Percentiles rank a stretch among this genome's conserved stretches.
phyloP scores from a whole-genome alignment of 768 basidiomycete species.

The Tulasnella sp. region DNA sequence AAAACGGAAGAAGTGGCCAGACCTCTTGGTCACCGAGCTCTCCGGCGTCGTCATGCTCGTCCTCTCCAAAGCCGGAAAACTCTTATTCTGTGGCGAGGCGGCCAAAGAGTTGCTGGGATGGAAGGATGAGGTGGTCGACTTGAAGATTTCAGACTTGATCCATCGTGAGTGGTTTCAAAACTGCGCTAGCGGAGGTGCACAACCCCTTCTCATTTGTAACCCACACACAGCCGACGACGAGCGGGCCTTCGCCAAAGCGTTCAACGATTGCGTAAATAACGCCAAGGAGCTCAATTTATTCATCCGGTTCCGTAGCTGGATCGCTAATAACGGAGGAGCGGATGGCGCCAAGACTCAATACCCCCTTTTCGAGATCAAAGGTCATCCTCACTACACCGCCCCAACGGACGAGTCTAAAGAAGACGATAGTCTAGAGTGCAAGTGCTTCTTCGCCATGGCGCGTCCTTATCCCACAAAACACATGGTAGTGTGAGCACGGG shows the following conservation, averaged over 20 bases:
- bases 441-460: slow-evolving; percentile 64
- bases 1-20: slow-evolving; percentile 78
- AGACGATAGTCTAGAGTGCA: slow-evolving; percentile 29
- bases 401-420: not conserved
- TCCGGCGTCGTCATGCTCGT: slow-evolving; percentile 63
- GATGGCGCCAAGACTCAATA: not conserved
- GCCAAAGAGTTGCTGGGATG: slow-evolving; percentile 68
- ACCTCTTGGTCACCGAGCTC: slow-evolving; percentile 64
- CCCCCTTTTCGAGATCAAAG: slow-evolving; percentile 61
- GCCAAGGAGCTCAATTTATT: slow-evolving; percentile 44
- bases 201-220: not conserved
- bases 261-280: slow-evolving; percentile 37
- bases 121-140: slow-evolving; percentile 61
- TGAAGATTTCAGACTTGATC: slow-evolving; percentile 52
- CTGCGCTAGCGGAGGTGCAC: not conserved
- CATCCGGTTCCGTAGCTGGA: slow-evolving; percentile 39
- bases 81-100: slow-evolving; percentile 60
- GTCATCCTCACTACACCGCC: slow-evolving; percentile 41
- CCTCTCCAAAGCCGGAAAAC: slow-evolving; percentile 48
- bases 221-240: slow-evolving; percentile 18
- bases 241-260: slow-evolving; percentile 24
- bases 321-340: slow-evolving; percentile 5
- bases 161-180: slow-evolving; percentile 40
- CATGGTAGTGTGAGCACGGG: slow-evolving; percentile 45
- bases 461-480: slow-evolving; percentile 70